Percentiles rank a stretch among this genome's conserved stretches.
These are phyloP conservation scores for Stachybotrys echinatus DNA, from an alignment of 2,329 filamentous ascomycete species.

Conservation along the genomic window DNA sequence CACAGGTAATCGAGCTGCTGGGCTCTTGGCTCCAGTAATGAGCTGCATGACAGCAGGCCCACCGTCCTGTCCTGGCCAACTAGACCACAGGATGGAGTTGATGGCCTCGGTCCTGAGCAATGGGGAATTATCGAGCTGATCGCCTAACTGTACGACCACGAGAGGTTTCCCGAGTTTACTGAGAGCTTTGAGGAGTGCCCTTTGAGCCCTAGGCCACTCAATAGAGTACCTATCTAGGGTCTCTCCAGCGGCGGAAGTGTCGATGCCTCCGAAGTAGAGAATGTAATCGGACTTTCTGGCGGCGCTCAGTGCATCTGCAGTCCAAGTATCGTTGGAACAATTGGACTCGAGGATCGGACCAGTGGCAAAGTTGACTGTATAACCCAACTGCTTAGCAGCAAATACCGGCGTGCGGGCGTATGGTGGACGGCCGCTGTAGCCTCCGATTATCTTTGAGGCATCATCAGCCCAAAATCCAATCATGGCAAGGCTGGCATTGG, in stretches of 20 bases:
- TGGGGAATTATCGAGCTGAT: slow-evolving; percentile 45
- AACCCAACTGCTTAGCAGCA: slow-evolving; percentile 6
- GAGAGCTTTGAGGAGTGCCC: slow-evolving; percentile 39
- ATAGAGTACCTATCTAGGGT: slow-evolving; percentile 44
- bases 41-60: slow-evolving; percentile 50
- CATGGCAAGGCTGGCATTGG: slow-evolving; percentile 13
- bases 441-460: slow-evolving; percentile 10
- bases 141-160: slow-evolving; percentile 46
- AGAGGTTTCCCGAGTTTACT: slow-evolving; percentile 38
- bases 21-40: slow-evolving; percentile 41
- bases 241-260: slow-evolving; percentile 47
- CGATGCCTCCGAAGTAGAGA: slow-evolving; percentile 50
- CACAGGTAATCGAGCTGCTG: slow-evolving; percentile 48
- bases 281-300: slow-evolving; percentile 44
- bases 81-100: slow-evolving; percentile 49
- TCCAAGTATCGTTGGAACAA: slow-evolving; percentile 22
- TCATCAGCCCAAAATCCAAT: slow-evolving; percentile 27
- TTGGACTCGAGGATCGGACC: slow-evolving; percentile 18
- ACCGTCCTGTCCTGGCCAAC: slow-evolving; percentile 56
- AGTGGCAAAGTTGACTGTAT: slow-evolving; percentile 28
- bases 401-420: slow-evolving; percentile 49
- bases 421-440: slow-evolving; percentile 34
- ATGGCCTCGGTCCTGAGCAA: slow-evolving; percentile 42
- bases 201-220: slow-evolving; percentile 45
- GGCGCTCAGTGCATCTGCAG: slow-evolving; percentile 23